Evolutionary conservation across 1,284 basidiomycete species (phyloP).

Genomic region (Marasmius fiardii): DNA sequence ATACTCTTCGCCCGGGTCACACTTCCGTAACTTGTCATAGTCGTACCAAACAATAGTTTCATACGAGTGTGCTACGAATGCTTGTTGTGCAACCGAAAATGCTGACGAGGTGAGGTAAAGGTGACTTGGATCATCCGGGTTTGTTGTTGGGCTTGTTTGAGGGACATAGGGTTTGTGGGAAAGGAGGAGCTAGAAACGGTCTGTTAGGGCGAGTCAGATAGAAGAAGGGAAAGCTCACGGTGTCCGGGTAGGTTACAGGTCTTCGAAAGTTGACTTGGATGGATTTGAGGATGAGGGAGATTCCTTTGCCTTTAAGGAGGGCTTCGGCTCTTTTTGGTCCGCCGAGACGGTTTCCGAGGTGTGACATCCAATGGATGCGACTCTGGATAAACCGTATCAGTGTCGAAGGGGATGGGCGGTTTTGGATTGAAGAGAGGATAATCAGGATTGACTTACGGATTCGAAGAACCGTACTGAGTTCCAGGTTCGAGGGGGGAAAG

Average conservation of each 20-base stretch:
- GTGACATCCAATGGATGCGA: slow-evolving; percentile 61
- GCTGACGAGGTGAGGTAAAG: slow-evolving; percentile 52
- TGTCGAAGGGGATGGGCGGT: slow-evolving; percentile 1
- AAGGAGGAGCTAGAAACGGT: slow-evolving; percentile 49
- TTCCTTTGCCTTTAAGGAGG: slow-evolving; percentile 57
- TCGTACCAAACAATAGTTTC: slow-evolving; percentile 74
- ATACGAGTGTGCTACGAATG: slow-evolving; percentile 60
- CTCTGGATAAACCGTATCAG: slow-evolving; percentile 45
- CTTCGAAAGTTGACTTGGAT: slow-evolving; percentile 61
- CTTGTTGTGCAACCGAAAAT: slow-evolving; percentile 59
- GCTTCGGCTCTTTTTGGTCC: slow-evolving; percentile 49
- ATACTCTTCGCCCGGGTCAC: slow-evolving; percentile 48
- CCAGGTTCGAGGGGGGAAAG: background rate
- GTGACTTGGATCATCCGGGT: slow-evolving; percentile 29
- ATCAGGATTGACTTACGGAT: slow-evolving; percentile 40
- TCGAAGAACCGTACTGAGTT: slow-evolving; percentile 60
- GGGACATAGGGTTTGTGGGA: slow-evolving; percentile 45
- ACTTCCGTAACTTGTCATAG: slow-evolving; percentile 62
- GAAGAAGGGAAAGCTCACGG: slow-evolving; percentile 34
- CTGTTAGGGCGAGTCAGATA: background rate
- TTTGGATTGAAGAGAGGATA: background rate
- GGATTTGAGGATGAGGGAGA: slow-evolving; percentile 71
- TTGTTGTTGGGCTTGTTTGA: slow-evolving; percentile 3
- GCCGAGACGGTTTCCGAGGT: slow-evolving; percentile 54
- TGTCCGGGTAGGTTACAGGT: slow-evolving; percentile 71